Evolutionary conservation across 768 basidiomycete genomes (phyloP).

Genomic region (Pleurotus salmoneostramineus): DNA sequence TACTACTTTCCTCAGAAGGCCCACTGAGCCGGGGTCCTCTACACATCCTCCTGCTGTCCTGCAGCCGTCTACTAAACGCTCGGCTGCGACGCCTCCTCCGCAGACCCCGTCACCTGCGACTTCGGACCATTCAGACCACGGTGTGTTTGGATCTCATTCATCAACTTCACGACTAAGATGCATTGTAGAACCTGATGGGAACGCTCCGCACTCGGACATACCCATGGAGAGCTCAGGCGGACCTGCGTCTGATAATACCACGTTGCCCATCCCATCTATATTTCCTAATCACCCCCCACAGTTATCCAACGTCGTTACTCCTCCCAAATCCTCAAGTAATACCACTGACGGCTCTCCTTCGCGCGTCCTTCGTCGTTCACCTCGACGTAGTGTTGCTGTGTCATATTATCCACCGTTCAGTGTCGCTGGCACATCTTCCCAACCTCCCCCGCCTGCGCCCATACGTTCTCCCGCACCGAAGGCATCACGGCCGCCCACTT

Average conservation of each 20-base stretch:
- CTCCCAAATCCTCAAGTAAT: neutral
- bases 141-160: neutral
- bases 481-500: no score
- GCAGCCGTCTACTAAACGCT: neutral
- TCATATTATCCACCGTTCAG: neutral
- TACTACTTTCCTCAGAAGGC: neutral
- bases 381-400: conserved; percentile 9
- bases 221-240: neutral
- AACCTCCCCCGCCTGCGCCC: neutral
- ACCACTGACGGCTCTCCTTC: neutral
- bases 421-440: neutral
- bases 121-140: neutral
- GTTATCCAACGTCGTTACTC: neutral
- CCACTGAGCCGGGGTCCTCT: neutral
- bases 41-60: neutral
- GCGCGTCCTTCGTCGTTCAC: conserved; percentile 9
- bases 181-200: neutral
- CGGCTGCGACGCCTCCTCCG: neutral
- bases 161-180: neutral
- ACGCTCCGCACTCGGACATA: neutral
- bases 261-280: neutral
- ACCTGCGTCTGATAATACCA: neutral
- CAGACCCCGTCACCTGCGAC: neutral
- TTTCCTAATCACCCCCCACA: neutral
- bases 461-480: no score